Evolutionary conservation across 805 yeast genomes (phyloP).

Genomic region (Ogataea ganodermae): DNA sequence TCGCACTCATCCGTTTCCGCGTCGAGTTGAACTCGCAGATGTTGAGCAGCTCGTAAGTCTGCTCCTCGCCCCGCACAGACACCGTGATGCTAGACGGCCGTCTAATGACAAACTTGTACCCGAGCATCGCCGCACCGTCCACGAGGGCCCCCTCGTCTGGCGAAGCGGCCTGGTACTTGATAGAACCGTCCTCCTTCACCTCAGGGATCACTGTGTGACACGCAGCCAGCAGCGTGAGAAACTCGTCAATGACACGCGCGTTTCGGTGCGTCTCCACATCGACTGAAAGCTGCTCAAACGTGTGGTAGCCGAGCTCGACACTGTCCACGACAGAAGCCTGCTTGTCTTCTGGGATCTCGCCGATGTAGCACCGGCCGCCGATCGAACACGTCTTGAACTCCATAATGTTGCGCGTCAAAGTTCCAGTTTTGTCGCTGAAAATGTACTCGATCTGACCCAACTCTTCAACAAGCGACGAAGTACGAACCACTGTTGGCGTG

Average conservation of each 20-base stretch:
- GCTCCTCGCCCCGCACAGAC: constrained; percentile 50
- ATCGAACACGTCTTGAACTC: constrained; percentile 92
- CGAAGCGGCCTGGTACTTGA: constrained; percentile 97
- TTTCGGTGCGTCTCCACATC: constrained; percentile 39
- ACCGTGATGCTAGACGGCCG: constrained; percentile 81
- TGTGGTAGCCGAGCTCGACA: constrained; percentile 74
- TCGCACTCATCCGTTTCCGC: constrained; percentile 95
- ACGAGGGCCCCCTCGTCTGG: constrained; percentile 99
- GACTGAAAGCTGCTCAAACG: constrained; percentile 60
- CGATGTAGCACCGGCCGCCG: constrained; percentile 88
- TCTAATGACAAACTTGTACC: constrained; percentile 82
- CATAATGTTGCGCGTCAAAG: constrained; percentile 94
- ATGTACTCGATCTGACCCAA: constrained; percentile 95
- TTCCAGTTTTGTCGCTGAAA: constrained; percentile 97
- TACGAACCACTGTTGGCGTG: constrained; percentile 92
- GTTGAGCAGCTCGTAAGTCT: constrained; percentile 76
- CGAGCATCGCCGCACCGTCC: constrained; percentile 90
- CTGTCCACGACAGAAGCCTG: constrained; percentile 73
- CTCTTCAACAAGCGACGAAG: constrained; percentile 95
- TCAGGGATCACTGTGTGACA: constrained; percentile 99
- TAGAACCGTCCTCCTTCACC: constrained; percentile 55
- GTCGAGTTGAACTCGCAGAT: constrained; percentile 97
- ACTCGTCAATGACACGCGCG: constrained; percentile 66
- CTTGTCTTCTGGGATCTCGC: constrained; percentile 88
- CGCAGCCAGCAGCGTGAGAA: constrained; percentile 80